Evolutionary conservation across 805 yeast species (phyloP).

Genomic region (Cyberlindnera veronae): DNA sequence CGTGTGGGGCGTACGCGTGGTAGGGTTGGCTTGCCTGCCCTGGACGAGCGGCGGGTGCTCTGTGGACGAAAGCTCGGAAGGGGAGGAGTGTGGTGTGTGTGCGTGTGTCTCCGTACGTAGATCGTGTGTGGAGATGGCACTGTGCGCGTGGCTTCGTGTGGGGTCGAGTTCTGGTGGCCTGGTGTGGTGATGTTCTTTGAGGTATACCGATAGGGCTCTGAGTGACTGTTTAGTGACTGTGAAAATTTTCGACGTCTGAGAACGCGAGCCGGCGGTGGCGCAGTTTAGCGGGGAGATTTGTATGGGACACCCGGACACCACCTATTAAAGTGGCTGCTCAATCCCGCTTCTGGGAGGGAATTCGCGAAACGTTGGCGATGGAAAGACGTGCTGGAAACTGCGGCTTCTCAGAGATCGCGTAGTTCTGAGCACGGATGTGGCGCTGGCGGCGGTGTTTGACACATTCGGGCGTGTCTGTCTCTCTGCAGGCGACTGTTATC

Average conservation of each 20-base stretch:
- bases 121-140: not conserved
- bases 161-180: slow-evolving; percentile 8
- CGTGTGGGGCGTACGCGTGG: slow-evolving; percentile 7
- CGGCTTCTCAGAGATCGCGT: not conserved
- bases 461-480: too few relatives aligned
- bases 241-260: slow-evolving; percentile 25
- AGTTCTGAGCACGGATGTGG: not conserved
- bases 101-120: not conserved
- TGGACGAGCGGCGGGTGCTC: too few relatives aligned
- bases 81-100: not conserved
- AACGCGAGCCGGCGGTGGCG: slow-evolving; percentile 1
- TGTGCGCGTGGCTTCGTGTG: not conserved
- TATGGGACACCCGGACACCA: slow-evolving; percentile 1
- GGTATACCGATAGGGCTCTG: slow-evolving; percentile 13
- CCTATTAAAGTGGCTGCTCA: too few relatives aligned
- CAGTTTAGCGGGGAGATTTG: not conserved
- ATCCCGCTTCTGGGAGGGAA: slow-evolving; percentile 3
- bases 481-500: too few relatives aligned
- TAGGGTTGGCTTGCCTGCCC: not conserved
- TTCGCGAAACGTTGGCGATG: slow-evolving; percentile 12
- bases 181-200: slow-evolving; percentile 23
- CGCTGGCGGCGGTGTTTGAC: too few relatives aligned
- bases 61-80: too few relatives aligned
- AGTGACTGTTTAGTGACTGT: slow-evolving; percentile 32
- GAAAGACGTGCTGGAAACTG: slow-evolving; percentile 2